Conservation (phyloP, 306 rosid species). For the Pachyrhizus erosus region DNA sequence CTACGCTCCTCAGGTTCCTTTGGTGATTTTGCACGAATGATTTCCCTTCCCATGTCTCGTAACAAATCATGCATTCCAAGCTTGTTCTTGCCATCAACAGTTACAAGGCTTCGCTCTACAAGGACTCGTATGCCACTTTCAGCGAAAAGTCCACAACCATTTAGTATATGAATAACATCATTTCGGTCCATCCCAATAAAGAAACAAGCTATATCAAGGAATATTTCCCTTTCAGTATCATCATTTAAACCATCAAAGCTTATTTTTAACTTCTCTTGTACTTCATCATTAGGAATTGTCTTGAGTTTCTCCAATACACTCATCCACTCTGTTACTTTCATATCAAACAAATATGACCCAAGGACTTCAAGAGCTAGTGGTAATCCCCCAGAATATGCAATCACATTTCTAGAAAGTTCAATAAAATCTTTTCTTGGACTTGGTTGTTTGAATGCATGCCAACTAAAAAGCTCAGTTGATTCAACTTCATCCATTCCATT, state of each 20-base stretch:
- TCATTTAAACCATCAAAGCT: conserved; percentile 31
- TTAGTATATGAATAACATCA: background rate
- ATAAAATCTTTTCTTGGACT: background rate
- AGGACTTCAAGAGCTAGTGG: conserved; percentile 26
- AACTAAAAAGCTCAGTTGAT: conserved; percentile 24
- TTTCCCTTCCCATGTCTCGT: conserved; percentile 46
- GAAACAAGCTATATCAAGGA: conserved; percentile 32
- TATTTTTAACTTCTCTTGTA: background rate
- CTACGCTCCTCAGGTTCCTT: background rate
- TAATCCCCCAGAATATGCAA: background rate
- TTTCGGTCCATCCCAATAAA: background rate
- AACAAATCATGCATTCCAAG: conserved; percentile 25
- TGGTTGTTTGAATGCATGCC: conserved; percentile 35
- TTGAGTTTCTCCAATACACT: background rate
- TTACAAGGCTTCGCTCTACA: conserved; percentile 19
- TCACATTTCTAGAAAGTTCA: background rate
- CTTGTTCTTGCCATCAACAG: background rate
- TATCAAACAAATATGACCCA: background rate
- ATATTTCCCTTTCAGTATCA: background rate
- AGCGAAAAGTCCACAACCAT: background rate
- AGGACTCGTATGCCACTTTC: conserved; percentile 32
- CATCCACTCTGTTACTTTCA: background rate
- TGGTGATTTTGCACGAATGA: conserved; percentile 1
- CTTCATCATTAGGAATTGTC: background rate
- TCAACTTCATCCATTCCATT: background rate